These are phyloP conservation scores for Flaveria linearis DNA, from an alignment of 129 eudicot genomes.

Conservation along the genomic window DNA sequence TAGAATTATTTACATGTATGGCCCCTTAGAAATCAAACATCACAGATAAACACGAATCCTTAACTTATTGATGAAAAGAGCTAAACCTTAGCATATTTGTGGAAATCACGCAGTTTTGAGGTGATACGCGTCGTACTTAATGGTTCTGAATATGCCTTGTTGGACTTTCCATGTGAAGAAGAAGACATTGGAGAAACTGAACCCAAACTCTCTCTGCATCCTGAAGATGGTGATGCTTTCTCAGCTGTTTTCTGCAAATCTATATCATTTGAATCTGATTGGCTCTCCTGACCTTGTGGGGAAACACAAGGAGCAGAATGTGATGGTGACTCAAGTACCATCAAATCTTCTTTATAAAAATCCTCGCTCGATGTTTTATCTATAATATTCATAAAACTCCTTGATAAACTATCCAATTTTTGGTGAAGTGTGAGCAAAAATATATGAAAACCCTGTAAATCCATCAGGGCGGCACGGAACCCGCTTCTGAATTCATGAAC, in stretches of 20 bases:
- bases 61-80: no score
- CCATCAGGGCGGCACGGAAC: slow-evolving; percentile 83
- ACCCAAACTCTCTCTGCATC: slow-evolving; percentile 59
- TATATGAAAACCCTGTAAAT: slow-evolving; percentile 95
- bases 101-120: slow-evolving; percentile 90
- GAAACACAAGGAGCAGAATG: slow-evolving; percentile 51
- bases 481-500: slow-evolving; percentile 77
- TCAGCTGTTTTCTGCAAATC: slow-evolving; percentile 52
- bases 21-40: background rate
- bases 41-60: background rate
- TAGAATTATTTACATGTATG: background rate
- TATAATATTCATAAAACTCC: slow-evolving; percentile 57
- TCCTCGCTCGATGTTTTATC: slow-evolving; percentile 55
- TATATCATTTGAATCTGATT: slow-evolving; percentile 47
- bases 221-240: slow-evolving; percentile 46
- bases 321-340: slow-evolving; percentile 58
- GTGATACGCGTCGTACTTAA: slow-evolving; percentile 68
- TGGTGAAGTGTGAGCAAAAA: slow-evolving; percentile 90
- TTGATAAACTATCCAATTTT: slow-evolving; percentile 67
- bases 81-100: slow-evolving; percentile 81
- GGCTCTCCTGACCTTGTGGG: slow-evolving; percentile 48
- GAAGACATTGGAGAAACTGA: slow-evolving; percentile 64
- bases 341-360: slow-evolving; percentile 65
- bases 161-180: slow-evolving; percentile 64
- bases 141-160: slow-evolving; percentile 65